Evolutionary conservation across 768 basidiomycete genomes (phyloP).

Genomic region (Amanita exitialis): DNA sequence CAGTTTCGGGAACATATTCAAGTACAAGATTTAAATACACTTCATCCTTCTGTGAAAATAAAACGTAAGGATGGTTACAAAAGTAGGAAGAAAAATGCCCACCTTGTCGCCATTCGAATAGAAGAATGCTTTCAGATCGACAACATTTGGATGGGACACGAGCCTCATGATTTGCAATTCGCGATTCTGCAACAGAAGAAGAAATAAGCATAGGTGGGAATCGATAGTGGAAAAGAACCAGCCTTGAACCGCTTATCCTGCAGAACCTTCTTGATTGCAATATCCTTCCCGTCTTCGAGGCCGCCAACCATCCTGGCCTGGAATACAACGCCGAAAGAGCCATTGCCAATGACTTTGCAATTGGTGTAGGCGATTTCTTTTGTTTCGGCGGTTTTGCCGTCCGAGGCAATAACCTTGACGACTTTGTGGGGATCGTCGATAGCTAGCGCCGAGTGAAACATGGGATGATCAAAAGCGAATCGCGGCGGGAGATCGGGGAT

Average conservation of each 20-base stretch:
- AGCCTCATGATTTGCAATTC: conserved; percentile 99
- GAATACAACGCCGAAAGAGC: conserved; percentile 98
- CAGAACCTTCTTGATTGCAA: conserved; percentile 99
- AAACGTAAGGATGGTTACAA: conserved; percentile 5
- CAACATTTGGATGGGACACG: conserved; percentile 94
- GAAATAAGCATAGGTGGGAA: conserved; percentile 1
- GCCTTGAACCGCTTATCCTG: conserved; percentile 99
- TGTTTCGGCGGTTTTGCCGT: conserved; percentile 88
- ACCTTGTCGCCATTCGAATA: conserved; percentile 99
- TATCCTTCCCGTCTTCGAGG: conserved; percentile 65
- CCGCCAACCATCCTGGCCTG: conserved; percentile 78
- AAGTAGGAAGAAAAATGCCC: conserved; percentile 8
- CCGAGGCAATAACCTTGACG: conserved; percentile 89
- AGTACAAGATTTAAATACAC: conserved; percentile 98
- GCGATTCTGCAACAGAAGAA: conserved; percentile 62
- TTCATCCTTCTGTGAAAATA: conserved; percentile 80
- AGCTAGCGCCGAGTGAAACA: conserved; percentile 25
- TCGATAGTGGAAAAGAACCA: conserved; percentile 19
- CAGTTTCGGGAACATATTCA: conserved; percentile 99
- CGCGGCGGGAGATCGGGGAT: conserved; percentile 10
- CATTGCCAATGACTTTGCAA: conserved; percentile 98
- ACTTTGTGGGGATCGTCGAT: conserved; percentile 96
- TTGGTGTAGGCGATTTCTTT: conserved; percentile 89
- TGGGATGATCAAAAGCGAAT: conserved; percentile 27
- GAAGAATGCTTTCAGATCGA: conserved; percentile 96